A percentile compares a stretch with the other conserved stretches of the same genome.
Evolutionary conservation across 1,284 basidiomycete genomes (phyloP).

Genomic region (Somion occarium): DNA sequence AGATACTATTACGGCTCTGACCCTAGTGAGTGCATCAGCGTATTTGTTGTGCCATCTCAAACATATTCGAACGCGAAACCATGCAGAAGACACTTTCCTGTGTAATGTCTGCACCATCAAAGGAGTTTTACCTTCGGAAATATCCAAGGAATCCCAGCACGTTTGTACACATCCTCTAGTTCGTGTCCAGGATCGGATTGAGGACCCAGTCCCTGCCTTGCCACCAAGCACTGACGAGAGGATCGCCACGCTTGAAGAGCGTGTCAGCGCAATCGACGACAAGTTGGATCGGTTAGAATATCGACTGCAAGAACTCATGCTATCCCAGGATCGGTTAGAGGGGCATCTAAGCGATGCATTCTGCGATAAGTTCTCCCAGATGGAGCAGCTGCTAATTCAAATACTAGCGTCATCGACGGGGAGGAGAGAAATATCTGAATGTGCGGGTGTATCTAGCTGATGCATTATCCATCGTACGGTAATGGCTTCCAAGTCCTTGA

Average conservation of each 20-base stretch:
- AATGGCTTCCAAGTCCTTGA: too few species aligned
- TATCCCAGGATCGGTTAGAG: neutral
- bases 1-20: neutral
- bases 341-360: neutral
- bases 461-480: too few species aligned
- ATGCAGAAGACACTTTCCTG: constrained; percentile 8
- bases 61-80: too few species aligned
- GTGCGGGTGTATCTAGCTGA: too few species aligned
- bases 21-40: neutral
- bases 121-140: neutral
- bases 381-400: neutral
- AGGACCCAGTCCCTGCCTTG: neutral
- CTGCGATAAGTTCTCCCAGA: neutral
- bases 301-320: neutral
- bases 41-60: too few species aligned
- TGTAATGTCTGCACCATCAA: constrained; percentile 7
- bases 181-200: constrained; percentile 1
- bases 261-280: neutral
- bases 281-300: neutral
- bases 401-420: neutral
- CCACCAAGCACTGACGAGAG: neutral
- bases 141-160: neutral
- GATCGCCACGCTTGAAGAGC: neutral
- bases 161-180: constrained; percentile 9
- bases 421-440: too few species aligned